Evolutionary conservation across 805 yeast genomes (phyloP).

Genomic region (Priceomyces haplophilus): DNA sequence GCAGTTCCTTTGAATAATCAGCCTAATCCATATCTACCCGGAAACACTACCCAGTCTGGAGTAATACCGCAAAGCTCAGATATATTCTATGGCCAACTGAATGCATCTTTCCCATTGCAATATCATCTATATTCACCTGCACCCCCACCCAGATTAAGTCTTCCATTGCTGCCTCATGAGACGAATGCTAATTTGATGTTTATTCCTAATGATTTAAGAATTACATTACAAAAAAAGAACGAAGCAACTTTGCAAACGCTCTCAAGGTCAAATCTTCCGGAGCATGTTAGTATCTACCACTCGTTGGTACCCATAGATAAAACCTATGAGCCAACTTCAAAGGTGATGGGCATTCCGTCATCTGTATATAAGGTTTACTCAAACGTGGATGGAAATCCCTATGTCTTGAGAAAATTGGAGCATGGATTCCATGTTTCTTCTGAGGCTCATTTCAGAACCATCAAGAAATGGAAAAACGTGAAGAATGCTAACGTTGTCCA

Average conservation of each 20-base stretch:
- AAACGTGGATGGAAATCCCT: conserved; percentile 72
- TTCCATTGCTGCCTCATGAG: conserved; percentile 66
- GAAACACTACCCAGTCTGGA: conserved; percentile 7
- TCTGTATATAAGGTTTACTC: conserved; percentile 78
- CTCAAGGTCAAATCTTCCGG: conserved; percentile 48
- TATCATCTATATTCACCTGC: conserved; percentile 88
- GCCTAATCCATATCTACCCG: conserved; percentile 22
- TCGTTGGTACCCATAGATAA: conserved; percentile 79
- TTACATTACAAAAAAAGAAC: conserved; percentile 65
- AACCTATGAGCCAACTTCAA: conserved; percentile 27
- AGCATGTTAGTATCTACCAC: conserved; percentile 65
- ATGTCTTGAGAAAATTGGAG: conserved; percentile 73
- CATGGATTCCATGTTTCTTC: conserved; percentile 22
- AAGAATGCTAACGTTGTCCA: conserved; percentile 57
- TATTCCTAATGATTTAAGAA: conserved; percentile 69
- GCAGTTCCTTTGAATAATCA: conserved; percentile 4
- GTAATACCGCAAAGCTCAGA: conserved; percentile 17
- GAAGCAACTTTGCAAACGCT: conserved; percentile 76
- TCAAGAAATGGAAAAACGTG: conserved; percentile 65
- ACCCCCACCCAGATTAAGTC: conserved; percentile 69
- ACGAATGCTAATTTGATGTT: conserved; percentile 67
- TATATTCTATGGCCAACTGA: conserved; percentile 17
- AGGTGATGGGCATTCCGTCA: conserved; percentile 52
- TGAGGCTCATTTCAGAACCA: conserved; percentile 56
- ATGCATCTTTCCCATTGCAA: conserved; percentile 52